Conservation (phyloP, 2,329 filamentous ascomycete genomes). For the Trichophyton rubrum region DNA sequence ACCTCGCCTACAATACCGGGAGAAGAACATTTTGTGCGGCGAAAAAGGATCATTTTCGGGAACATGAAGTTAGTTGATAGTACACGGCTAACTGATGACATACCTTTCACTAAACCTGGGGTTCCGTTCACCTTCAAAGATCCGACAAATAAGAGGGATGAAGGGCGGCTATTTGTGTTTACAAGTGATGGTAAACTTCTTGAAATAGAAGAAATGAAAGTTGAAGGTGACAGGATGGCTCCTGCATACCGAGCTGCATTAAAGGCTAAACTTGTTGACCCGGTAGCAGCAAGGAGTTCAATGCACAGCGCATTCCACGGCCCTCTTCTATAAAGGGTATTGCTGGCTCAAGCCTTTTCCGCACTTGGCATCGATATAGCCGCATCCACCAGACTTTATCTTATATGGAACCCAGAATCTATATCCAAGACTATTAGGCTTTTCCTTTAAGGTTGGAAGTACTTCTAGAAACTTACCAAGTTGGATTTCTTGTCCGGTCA, state of each 20-base stretch:
- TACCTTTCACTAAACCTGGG: conserved; percentile 23
- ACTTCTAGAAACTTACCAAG: conserved; percentile 25
- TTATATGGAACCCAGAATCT: conserved; percentile 26
- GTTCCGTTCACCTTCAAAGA: conserved; percentile 24
- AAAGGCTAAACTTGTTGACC: conserved; percentile 29
- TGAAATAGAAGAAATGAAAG: conserved; percentile 28
- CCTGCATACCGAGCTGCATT: conserved; percentile 27
- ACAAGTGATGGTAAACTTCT: conserved; percentile 27
- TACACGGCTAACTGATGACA: conserved; percentile 17
- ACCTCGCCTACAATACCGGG: not conserved
- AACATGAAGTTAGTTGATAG: conserved; percentile 24
- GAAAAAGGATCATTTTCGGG: conserved; percentile 28
- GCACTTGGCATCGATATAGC: not conserved
- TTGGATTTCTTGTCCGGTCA: conserved; percentile 35
- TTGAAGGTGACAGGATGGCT: conserved; percentile 28
- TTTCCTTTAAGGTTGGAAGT: not conserved
- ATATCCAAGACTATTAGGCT: not conserved
- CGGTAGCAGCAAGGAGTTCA: conserved; percentile 17
- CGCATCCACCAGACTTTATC: conserved; percentile 5
- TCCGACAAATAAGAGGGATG: conserved; percentile 7
- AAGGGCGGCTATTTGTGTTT: conserved; percentile 26
- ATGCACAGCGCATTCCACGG: conserved; percentile 25
- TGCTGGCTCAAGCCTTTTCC: not conserved
- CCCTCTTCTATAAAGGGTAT: conserved; percentile 19
- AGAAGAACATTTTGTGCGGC: conserved; percentile 15